A percentile compares a stretch with the other conserved stretches of the same genome.
phyloP scores from a whole-genome alignment of 2,329 filamentous ascomycete genomes.

The Colletotrichum truncatum region DNA sequence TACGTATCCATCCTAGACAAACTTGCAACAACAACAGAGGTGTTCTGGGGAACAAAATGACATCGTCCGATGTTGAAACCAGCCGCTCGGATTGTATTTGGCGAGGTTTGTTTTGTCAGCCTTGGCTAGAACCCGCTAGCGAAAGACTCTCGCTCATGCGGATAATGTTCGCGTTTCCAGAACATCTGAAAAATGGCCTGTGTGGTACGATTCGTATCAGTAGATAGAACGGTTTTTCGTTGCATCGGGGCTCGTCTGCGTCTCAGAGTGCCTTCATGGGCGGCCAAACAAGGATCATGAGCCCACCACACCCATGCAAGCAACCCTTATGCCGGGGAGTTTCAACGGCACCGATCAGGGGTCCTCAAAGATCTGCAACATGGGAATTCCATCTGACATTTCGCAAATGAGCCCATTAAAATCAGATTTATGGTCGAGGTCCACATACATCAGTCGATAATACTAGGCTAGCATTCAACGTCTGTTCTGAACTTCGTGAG shows the following conservation, averaged over 20 bases:
- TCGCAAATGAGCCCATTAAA: not conserved
- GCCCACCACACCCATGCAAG: slow-evolving; percentile 10
- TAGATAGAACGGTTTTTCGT: slow-evolving; percentile 27
- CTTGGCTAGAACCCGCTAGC: slow-evolving; percentile 8
- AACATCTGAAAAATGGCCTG: slow-evolving; percentile 18
- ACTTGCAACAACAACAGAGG: not conserved
- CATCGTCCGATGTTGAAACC: slow-evolving; percentile 29
- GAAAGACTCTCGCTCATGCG: slow-evolving; percentile 11
- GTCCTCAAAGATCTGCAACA: slow-evolving; percentile 1
- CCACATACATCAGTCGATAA: slow-evolving; percentile 26
- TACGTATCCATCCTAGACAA: not conserved
- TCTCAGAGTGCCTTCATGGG: slow-evolving; percentile 24
- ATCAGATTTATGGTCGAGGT: not conserved
- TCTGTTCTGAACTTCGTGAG: slow-evolving; percentile 10
- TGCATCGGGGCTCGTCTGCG: slow-evolving; percentile 8
- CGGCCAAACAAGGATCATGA: slow-evolving; percentile 18
- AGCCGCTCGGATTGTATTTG: slow-evolving; percentile 22
- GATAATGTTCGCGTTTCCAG: slow-evolving; percentile 4
- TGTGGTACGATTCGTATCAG: slow-evolving; percentile 24
- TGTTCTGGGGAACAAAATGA: not conserved
- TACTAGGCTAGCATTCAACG: not conserved
- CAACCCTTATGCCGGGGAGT: slow-evolving; percentile 19
- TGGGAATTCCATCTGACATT: slow-evolving; percentile 8
- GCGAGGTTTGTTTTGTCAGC: slow-evolving; percentile 7
- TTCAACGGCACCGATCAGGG: slow-evolving; percentile 9